Conservation (phyloP, 371 early-diverging fungal genomes). For the Saksenaea oblongispora region DNA sequence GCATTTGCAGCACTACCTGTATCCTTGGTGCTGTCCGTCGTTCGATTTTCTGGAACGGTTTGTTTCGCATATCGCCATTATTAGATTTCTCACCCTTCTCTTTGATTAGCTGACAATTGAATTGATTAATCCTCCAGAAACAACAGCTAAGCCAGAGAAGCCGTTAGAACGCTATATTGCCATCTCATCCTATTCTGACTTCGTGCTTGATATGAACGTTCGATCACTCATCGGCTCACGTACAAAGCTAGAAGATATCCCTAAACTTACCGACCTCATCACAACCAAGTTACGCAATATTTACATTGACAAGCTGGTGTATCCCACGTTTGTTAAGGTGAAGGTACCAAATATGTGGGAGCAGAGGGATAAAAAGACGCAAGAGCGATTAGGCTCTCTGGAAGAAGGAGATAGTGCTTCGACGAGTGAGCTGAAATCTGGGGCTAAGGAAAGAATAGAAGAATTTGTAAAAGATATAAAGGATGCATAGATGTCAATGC, state of each 20-base stretch:
- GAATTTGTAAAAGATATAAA: conserved; percentile 41
- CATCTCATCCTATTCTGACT: conserved; percentile 71
- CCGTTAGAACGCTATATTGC: conserved; percentile 59
- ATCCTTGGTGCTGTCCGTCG: conserved; percentile 78
- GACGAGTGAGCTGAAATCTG: conserved; percentile 15
- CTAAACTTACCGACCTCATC: conserved; percentile 86
- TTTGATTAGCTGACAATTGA: conserved; percentile 49
- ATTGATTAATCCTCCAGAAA: conserved; percentile 47
- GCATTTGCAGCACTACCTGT: conserved; percentile 90
- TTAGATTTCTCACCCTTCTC: too few relatives aligned
- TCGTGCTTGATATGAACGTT: conserved; percentile 82
- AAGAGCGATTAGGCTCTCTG: conserved; percentile 4
- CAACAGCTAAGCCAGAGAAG: conserved; percentile 35
- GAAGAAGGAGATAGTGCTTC: neutral
- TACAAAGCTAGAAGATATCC: conserved; percentile 93
- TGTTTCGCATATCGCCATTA: too few relatives aligned
- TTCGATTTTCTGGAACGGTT: conserved; percentile 88
- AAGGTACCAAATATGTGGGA: conserved; percentile 53
- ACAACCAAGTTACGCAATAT: conserved; percentile 68
- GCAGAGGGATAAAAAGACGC: conserved; percentile 18
- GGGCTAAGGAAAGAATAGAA: conserved; percentile 37
- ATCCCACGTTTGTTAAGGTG: conserved; percentile 59
- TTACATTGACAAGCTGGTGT: conserved; percentile 68
- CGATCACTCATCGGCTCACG: conserved; percentile 88
- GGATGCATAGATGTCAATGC: conserved; percentile 17